A percentile compares a stretch with the other conserved stretches of the same genome.
Conservation (phyloP, 768 basidiomycete species). For the Gyrodon lividus region DNA sequence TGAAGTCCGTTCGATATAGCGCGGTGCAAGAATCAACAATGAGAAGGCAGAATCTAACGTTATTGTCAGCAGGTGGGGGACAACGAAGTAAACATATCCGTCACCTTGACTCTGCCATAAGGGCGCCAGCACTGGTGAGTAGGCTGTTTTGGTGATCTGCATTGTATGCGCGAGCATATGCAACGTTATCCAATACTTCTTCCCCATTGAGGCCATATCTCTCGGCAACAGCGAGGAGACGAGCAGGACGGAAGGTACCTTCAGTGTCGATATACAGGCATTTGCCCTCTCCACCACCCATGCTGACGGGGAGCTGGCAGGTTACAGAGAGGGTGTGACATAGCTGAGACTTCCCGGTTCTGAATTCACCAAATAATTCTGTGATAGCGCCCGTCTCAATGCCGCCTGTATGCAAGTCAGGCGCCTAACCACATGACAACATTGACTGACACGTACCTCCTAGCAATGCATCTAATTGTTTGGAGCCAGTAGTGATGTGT, state of each 20-base stretch:
- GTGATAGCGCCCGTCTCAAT: constrained; percentile 99
- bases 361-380: constrained; percentile 96
- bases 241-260: constrained; percentile 96
- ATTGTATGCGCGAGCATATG: constrained; percentile 97
- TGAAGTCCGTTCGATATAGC: constrained; percentile 93
- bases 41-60: constrained; percentile 83
- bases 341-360: constrained; percentile 97
- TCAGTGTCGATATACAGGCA: constrained; percentile 99
- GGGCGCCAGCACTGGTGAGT: constrained; percentile 89
- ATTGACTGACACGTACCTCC: constrained; percentile 57
- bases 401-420: constrained; percentile 56
- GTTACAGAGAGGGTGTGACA: constrained; percentile 98
- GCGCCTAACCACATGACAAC: constrained; percentile 2
- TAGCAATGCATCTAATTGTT: constrained; percentile 91
- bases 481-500: constrained; percentile 94
- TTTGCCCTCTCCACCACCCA: constrained; percentile 99
- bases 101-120: constrained; percentile 98
- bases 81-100: constrained; percentile 21
- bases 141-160: constrained; percentile 95
- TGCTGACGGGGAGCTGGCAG: constrained; percentile 93
- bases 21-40: constrained; percentile 97
- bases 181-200: constrained; percentile 97
- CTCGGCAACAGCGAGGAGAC: constrained; percentile 92
- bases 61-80: constrained; percentile 7
- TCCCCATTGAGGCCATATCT: constrained; percentile 96